Conservation (phyloP, 306 rosid genomes). For the Corylus americana region DNA sequence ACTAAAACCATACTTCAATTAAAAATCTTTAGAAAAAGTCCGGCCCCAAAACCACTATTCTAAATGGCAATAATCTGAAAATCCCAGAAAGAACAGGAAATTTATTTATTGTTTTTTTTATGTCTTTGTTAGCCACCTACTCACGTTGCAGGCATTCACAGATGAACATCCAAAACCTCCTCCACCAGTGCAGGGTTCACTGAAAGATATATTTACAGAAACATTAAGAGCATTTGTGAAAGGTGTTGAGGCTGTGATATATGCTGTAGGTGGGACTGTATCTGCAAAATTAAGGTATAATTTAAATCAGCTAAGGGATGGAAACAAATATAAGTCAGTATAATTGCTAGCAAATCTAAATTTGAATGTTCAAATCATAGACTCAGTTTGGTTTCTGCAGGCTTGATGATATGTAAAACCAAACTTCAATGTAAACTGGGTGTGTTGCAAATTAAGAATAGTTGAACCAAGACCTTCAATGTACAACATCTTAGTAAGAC, state of each 20-base stretch:
- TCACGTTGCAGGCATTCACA: slow-evolving; percentile 83
- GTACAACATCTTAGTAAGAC: background rate
- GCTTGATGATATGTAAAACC: background rate
- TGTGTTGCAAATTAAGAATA: background rate
- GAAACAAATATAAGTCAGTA: background rate
- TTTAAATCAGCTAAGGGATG: slow-evolving; percentile 9
- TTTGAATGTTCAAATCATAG: background rate
- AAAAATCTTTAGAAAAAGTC: background rate
- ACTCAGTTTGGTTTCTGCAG: background rate
- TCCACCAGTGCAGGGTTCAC: slow-evolving; percentile 66
- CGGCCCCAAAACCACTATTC: background rate
- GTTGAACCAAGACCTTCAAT: background rate
- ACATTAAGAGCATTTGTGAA: slow-evolving; percentile 70
- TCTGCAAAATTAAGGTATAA: slow-evolving; percentile 48
- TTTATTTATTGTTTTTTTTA: background rate
- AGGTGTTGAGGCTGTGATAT: slow-evolving; percentile 51
- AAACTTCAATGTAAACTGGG: background rate
- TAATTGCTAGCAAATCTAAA: slow-evolving; percentile 2
- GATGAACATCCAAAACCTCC: slow-evolving; percentile 75
- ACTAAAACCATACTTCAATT: background rate
- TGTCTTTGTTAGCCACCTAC: slow-evolving; percentile 42
- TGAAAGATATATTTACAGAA: slow-evolving; percentile 76
- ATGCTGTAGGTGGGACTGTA: slow-evolving; percentile 83
- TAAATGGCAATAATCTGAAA: background rate
- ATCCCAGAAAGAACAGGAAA: background rate